Percentiles rank a stretch among this genome's conserved stretches.
These are phyloP conservation scores for Rhodosorus marinus DNA, from an alignment of 23 red algal genomes.

Conservation along the genomic window DNA sequence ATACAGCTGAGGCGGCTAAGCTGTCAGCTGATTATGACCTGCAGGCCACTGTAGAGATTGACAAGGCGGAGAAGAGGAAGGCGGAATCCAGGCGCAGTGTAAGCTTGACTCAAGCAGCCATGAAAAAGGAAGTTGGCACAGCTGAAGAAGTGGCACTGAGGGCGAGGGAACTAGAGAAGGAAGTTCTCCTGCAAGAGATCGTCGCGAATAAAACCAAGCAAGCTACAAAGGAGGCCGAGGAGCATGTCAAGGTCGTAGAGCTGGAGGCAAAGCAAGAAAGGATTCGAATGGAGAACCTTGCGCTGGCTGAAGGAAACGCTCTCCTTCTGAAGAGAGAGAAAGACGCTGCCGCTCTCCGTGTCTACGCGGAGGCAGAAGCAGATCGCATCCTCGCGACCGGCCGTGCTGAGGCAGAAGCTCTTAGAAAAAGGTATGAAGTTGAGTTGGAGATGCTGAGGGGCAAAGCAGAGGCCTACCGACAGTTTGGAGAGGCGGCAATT, in stretches of 20 bases:
- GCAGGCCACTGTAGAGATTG: constrained; percentile 13
- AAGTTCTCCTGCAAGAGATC: background rate
- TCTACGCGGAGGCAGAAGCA: constrained; percentile 12
- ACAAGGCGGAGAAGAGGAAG: constrained; percentile 3
- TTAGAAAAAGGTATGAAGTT: constrained; percentile 4
- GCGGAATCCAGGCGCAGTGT: background rate
- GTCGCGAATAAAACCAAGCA: constrained; percentile 1
- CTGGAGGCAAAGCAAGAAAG: constrained; percentile 5
- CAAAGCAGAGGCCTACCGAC: background rate
- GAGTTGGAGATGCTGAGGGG: constrained; percentile 10
- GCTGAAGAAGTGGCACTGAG: background rate
- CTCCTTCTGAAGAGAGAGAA: constrained; percentile 3
- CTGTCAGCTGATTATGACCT: constrained; percentile 3
- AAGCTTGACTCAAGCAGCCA: background rate
- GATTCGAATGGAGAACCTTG: constrained; percentile 2
- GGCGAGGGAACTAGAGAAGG: constrained; percentile 8
- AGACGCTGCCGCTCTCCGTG: no score
- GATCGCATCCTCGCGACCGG: constrained; percentile 4
- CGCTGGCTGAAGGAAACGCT: constrained; percentile 1
- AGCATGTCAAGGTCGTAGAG: constrained; percentile 5
- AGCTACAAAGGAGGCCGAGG: constrained; percentile 9
- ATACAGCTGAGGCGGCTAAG: constrained; percentile 6
- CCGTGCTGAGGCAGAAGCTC: constrained; percentile 16
- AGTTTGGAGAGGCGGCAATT: background rate
- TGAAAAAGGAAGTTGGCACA: background rate